phyloP scores from a whole-genome alignment of 148 eudicot genomes.

The Talinum fruticosum region DNA sequence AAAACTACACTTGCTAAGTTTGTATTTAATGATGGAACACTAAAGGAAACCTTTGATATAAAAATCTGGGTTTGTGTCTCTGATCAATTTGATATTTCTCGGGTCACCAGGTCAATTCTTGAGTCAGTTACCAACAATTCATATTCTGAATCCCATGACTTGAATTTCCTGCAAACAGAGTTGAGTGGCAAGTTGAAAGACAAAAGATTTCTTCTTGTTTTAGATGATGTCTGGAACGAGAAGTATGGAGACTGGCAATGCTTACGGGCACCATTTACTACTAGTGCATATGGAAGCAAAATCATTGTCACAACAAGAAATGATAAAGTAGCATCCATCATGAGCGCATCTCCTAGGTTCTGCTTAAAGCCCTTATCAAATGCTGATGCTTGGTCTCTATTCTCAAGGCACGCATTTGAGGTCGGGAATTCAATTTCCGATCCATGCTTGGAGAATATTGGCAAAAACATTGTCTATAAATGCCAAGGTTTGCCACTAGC shows the following conservation, averaged over 20 bases:
- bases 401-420: slow-evolving; percentile 16
- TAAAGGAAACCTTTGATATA: not conserved
- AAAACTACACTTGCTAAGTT: slow-evolving; percentile 24
- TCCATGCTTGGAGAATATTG: not conserved
- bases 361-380: slow-evolving; percentile 6
- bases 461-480: slow-evolving; percentile 5
- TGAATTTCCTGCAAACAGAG: not conserved
- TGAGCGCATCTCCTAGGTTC: slow-evolving; percentile 1
- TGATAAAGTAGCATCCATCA: slow-evolving; percentile 6
- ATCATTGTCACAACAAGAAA: slow-evolving; percentile 23
- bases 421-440: not conserved
- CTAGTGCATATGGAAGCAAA: slow-evolving; percentile 14
- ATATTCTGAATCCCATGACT: not conserved
- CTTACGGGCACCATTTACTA: slow-evolving; percentile 3
- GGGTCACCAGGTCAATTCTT: slow-evolving; percentile 19
- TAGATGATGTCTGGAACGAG: slow-evolving; percentile 22
- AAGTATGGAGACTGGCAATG: slow-evolving; percentile 4
- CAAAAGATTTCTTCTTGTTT: slow-evolving; percentile 12
- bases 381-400: slow-evolving; percentile 13
- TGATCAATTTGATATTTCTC: slow-evolving; percentile 14
- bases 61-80: slow-evolving; percentile 26
- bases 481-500: slow-evolving; percentile 17
- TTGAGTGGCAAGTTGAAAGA: not conserved
- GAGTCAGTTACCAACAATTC: not conserved
- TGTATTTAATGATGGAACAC: slow-evolving; percentile 7